A percentile compares a stretch with the other conserved stretches of the same genome.
These are phyloP conservation scores for Clonostachys byssicola DNA, from an alignment of 2,329 filamentous ascomycete genomes.

Conservation along the genomic window DNA sequence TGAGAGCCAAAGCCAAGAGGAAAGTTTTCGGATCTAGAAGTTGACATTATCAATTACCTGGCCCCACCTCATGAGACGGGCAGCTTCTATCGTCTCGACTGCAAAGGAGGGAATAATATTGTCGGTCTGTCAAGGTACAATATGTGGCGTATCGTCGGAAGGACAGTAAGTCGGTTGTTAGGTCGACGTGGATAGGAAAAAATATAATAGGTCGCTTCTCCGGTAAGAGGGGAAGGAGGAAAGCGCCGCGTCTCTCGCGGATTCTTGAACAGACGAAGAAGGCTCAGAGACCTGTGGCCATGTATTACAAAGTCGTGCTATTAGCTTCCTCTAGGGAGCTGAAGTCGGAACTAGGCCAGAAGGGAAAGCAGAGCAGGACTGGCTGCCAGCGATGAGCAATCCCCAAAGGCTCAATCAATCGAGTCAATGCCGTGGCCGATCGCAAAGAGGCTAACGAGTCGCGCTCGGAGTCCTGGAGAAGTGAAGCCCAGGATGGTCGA, in stretches of 20 bases:
- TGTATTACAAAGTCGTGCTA: too few species aligned
- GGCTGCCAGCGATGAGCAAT: too few species aligned
- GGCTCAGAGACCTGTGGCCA: too few species aligned
- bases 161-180: neutral
- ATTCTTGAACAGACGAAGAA: too few species aligned
- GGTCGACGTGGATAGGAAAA: neutral
- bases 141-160: neutral
- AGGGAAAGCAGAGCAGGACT: too few species aligned
- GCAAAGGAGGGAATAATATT: neutral
- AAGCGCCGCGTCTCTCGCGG: neutral
- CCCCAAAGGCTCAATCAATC: too few species aligned
- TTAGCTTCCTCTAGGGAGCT: too few species aligned
- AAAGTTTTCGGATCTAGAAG: conserved; percentile 80
- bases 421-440: too few species aligned
- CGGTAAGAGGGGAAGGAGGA: neutral
- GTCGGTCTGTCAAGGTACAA: neutral
- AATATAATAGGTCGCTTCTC: neutral
- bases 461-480: neutral
- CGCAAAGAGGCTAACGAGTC: neutral
- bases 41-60: conserved; percentile 90
- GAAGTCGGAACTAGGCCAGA: too few species aligned
- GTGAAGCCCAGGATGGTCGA: neutral
- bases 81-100: neutral
- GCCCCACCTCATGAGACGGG: conserved; percentile 39
- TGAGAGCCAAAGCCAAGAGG: conserved; percentile 77